Evolutionary conservation across 192 early-diverging fungal species (phyloP), one percentile per base, ranked within the genome.

Genomic region (Backusella liffmaniae): DNA sequence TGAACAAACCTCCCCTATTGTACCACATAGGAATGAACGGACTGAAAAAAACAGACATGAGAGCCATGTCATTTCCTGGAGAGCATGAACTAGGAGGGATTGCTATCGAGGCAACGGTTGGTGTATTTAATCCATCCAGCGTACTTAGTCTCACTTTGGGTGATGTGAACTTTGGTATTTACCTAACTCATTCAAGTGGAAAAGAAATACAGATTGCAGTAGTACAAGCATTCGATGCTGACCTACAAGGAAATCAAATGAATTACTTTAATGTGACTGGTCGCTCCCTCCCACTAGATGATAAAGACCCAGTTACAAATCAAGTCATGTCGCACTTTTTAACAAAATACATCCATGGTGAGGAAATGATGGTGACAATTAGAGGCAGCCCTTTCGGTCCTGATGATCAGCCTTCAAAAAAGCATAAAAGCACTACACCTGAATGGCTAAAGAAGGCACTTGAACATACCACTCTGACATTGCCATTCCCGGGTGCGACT

Each of bases 141-240:
- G 76, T 73, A 8, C 66, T 83, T 4, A 80, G 82, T 29, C 32
- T 83, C 10, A 66, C 18, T 16, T 23, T 83, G 16, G 82, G 82
- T 21, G 67, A 83, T 73, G 68, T 83, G 4, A 73, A 83, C 34
- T 83, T 83, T 46, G 82, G 76, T 21, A 83, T 83, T 36, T 77
- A 70, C 67, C 70, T 80, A 5, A 78, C 71, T 7, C 18, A 49
- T 42, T 30, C 78, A 8, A 46, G 16, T 53, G 65, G 56, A 42
- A 66, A 73, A 46, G 82, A 83, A 8, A 73, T 69, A 29, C 13
- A 73, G 67, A 79, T 83, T 35, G 82, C 75, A 4, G 23, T 83
- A 29, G 82, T 83, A 13, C 69, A 49, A 29, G 82, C 78, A 1
- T 12, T 37, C 1, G 46, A 83, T 44, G 73, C 78, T 12, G 26